phyloP scores from a whole-genome alignment of 345 rosid genomes.

The Carallia brachiata region DNA sequence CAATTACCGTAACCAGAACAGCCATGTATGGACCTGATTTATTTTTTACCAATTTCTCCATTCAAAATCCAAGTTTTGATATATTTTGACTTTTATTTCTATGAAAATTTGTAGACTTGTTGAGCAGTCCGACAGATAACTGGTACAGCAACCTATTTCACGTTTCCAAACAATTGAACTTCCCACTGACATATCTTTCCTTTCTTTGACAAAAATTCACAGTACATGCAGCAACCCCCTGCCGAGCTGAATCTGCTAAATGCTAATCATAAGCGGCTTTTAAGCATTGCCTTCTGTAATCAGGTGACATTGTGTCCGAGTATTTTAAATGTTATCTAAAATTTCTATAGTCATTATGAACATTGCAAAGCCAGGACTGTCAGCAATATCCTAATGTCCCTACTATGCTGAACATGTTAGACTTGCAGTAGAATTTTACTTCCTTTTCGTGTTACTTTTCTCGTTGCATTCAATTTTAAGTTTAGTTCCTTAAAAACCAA shows the following conservation, averaged over 20 bases:
- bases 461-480: neutral
- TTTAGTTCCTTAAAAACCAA: neutral
- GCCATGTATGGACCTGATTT: neutral
- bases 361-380: no score
- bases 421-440: no score
- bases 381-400: no score
- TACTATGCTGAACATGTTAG: no score
- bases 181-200: neutral
- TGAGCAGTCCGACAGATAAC: neutral
- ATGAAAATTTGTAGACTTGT: no score
- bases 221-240: no score
- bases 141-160: neutral
- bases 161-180: neutral
- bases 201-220: neutral
- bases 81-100: neutral
- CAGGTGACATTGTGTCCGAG: no score
- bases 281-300: no score
- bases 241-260: no score
- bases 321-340: no score
- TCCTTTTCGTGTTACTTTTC: neutral
- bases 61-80: neutral
- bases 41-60: neutral
- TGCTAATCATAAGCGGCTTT: no score
- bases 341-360: no score
- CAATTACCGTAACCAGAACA: neutral